Base-by-base conservation (phyloP, 1,284 basidiomycete species). In the Athelia psychrophila region DNA sequence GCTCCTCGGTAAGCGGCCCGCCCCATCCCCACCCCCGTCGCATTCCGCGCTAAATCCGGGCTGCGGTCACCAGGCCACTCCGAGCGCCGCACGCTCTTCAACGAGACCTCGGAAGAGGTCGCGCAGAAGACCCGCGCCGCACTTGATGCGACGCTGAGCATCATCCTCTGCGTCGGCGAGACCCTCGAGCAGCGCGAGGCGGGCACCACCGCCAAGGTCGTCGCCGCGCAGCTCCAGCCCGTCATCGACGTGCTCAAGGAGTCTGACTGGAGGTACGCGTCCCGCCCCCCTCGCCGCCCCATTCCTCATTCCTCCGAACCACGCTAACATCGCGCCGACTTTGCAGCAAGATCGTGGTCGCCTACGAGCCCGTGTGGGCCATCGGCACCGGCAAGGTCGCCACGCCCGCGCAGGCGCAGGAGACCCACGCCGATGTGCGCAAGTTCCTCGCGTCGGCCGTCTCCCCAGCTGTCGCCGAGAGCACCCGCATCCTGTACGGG, bases 361-460 rank as follows among this genome's bases (percentile, higher is more conserved):
- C 96, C 18, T 99, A 95, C 70, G 93, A 95, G 70, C 93, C 93
- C 45, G 96, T 99, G 25, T 99, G 96, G 97, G 97, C 96, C 38
- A 99, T 99, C 68, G 96, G 95, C 51, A 98, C 95, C 19, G 95
- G 94, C 59, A 96, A 93, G 74, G 95, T 98, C 54, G 96, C 97
- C 40, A 94, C 93, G 33, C 78, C 90, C 3, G 77, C 73, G n/a
- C 91, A 94, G 71, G 97, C 97, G 2, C 95, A 99, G 73, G 91
- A 96, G 49, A 87, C 93, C 1, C 97, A 99, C 69, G 80, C 79
- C 45, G 86, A 88, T 57, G 88, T 95, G 63, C 91, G 96, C 60
- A 66, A 74, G 27, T 98, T 86, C 80, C 79, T 98, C 59, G 67
- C 75, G 47, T 76, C 74, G 54, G 77, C 79, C 20, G 83, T 97